Base-by-base conservation (phyloP, 2,329 filamentous ascomycete species). In the Apiospora arundinis region DNA sequence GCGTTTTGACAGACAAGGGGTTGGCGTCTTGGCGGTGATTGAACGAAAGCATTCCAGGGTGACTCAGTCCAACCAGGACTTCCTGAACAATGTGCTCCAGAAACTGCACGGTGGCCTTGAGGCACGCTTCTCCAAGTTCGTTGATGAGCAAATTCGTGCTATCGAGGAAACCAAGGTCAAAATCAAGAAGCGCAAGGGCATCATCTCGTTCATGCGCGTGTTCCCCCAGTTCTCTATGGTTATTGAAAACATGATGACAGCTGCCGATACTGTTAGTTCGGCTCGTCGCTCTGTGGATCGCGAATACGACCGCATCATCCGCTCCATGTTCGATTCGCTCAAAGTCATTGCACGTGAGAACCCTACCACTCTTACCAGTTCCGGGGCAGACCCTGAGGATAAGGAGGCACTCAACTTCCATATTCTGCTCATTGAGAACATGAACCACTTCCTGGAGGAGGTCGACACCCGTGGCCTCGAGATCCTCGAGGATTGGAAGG, bases 111-210 rank as follows among this genome's bases (percentile, higher is more conserved):
- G 90, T 70, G 89, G 89, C 56, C 85, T 98, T 23, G 90, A 92
- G 75, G 88, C 89, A 2, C 89, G 93, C 2, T 98, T 97, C 84
- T 91, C 88, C 73, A 94, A 93, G 74, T 98, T 98, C 77, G 91
- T 98, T 11, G 95, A 98, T 75, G 94, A 97, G 74, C 96, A 99
- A 80, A 93, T 98, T 72, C 93, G 94, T 37, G 95, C 95, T 6
- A 97, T 98, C 74, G 96, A 98, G 82, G 96, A 98, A 73, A 98
- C 95, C 49, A 98, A 98, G 83, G 95, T 99, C 81, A 98, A 98
- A 85, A 95, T 98, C 83, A 98, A 97, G 86, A 98, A 98, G 86
- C 92, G 96, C 75, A 98, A 97, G 84, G 95, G 96, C 14, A 94
- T 99, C 71, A 98, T 98, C 77, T 92, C 92, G 21, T 98, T 98